These are phyloP conservation scores for Selaginella moellendorffii DNA, from an alignment of 75 land plant species.

Conservation along the genomic window DNA sequence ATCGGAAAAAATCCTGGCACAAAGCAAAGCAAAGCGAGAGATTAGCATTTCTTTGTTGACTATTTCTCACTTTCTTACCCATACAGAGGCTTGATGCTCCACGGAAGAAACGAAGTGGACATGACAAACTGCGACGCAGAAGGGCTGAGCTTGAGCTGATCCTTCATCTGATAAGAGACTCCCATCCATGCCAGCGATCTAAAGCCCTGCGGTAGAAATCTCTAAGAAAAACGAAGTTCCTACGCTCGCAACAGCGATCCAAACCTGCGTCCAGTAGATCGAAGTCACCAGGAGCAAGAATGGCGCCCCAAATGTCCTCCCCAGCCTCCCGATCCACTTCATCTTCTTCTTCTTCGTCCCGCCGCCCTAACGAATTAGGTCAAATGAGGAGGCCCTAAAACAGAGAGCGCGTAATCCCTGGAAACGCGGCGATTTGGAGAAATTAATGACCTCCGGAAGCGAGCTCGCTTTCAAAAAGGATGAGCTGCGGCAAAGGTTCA, in stretches of 20 bases:
- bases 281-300: slow-evolving; percentile 44
- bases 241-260: neutral
- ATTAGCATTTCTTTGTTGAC: no score
- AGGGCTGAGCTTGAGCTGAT: slow-evolving; percentile 52
- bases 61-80: slow-evolving; percentile 49
- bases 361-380: no score
- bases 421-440: no score
- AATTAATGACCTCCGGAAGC: no score
- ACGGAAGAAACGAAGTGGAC: slow-evolving; percentile 52
- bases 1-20: slow-evolving; percentile 68
- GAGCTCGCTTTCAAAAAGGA: no score
- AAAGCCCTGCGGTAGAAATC: slow-evolving; percentile 41
- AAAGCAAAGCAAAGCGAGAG: slow-evolving; percentile 1
- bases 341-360: slow-evolving; percentile 4
- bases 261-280: slow-evolving; percentile 70
- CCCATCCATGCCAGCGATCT: slow-evolving; percentile 73
- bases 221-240: neutral
- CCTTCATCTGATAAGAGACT: slow-evolving; percentile 68
- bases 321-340: slow-evolving; percentile 32
- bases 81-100: slow-evolving; percentile 71
- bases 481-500: no score
- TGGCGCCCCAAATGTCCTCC: slow-evolving; percentile 37
- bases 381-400: no score
- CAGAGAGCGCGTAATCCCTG: no score
- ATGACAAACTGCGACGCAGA: slow-evolving; percentile 66